phyloP scores from a whole-genome alignment of 768 basidiomycete species.

The Pleurotus platypus region DNA sequence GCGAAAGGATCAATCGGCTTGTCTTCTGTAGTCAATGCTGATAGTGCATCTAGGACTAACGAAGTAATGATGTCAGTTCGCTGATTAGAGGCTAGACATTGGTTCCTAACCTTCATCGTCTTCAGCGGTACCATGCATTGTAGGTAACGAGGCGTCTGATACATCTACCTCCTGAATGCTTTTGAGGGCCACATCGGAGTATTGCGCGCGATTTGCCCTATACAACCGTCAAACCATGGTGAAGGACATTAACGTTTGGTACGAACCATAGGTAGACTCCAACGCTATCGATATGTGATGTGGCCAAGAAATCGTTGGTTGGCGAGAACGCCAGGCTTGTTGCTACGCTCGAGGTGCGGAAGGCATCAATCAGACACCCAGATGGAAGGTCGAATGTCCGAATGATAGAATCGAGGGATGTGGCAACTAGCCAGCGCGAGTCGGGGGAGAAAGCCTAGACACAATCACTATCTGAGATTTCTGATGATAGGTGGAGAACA shows the following conservation, averaged over 20 bases:
- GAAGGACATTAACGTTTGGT: background rate
- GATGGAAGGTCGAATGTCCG: conserved; percentile 96
- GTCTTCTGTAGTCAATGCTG: conserved; percentile 59
- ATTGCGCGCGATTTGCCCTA: conserved; percentile 96
- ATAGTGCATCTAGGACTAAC: conserved; percentile 68
- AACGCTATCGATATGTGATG: conserved; percentile 90
- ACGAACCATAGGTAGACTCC: conserved; percentile 91
- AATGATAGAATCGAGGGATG: conserved; percentile 88
- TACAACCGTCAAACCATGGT: conserved; percentile 3
- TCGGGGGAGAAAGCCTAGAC: conserved; percentile 89
- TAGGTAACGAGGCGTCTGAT: conserved; percentile 68
- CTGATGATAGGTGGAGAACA: background rate
- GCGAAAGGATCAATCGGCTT: conserved; percentile 67
- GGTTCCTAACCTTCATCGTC: conserved; percentile 61
- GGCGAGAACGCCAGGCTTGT: conserved; percentile 93
- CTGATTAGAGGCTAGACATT: background rate
- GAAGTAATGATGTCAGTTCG: conserved; percentile 2
- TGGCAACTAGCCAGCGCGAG: conserved; percentile 87
- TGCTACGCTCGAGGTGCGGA: conserved; percentile 82
- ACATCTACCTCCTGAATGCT: conserved; percentile 77
- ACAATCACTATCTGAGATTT: conserved; percentile 2
- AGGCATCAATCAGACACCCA: conserved; percentile 87
- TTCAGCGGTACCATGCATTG: conserved; percentile 77
- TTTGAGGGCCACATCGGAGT: conserved; percentile 78
- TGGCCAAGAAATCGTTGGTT: conserved; percentile 92